A percentile compares a stretch with the other conserved stretches of the same genome.
These are phyloP conservation scores for Sordaria brevicollis DNA, from an alignment of 495 filamentous ascomycete species.

Conservation along the genomic window DNA sequence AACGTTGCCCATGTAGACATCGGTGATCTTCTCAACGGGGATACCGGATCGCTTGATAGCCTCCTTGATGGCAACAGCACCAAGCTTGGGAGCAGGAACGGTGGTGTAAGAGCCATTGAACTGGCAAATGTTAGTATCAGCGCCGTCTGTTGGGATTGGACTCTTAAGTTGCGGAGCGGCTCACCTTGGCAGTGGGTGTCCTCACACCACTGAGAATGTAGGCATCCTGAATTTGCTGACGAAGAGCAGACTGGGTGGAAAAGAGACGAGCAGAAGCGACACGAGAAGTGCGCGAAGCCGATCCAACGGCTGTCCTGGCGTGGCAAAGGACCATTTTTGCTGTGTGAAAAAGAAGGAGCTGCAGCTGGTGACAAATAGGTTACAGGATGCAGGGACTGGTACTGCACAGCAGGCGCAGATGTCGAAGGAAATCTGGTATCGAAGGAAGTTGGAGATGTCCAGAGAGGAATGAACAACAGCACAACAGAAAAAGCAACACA, in stretches of 20 bases:
- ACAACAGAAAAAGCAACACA: background rate
- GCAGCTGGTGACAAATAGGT: background rate
- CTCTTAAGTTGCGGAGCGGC: background rate
- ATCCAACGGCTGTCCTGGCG: background rate
- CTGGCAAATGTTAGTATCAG: constrained; percentile 33
- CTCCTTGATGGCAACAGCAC: constrained; percentile 78
- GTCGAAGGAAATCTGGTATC: background rate
- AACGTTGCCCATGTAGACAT: constrained; percentile 98
- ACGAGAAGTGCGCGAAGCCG: background rate
- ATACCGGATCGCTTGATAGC: constrained; percentile 75
- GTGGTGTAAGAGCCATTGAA: constrained; percentile 85
- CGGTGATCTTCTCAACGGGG: constrained; percentile 63
- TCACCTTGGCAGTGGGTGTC: constrained; percentile 80
- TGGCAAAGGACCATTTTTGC: background rate
- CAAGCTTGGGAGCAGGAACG: constrained; percentile 76
- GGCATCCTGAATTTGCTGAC: constrained; percentile 68
- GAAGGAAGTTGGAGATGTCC: background rate
- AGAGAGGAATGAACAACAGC: background rate
- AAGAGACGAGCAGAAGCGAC: constrained; percentile 48
- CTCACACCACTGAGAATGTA: constrained; percentile 85
- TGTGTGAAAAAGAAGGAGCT: background rate
- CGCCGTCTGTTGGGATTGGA: background rate
- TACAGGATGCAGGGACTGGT: background rate
- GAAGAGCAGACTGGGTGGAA: constrained; percentile 46
- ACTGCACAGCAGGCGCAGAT: background rate